Evolutionary conservation across 2,329 filamentous ascomycete species (phyloP), one percentile per base, ranked within the genome.

Genomic region (Ophioceras dolichostomum): DNA sequence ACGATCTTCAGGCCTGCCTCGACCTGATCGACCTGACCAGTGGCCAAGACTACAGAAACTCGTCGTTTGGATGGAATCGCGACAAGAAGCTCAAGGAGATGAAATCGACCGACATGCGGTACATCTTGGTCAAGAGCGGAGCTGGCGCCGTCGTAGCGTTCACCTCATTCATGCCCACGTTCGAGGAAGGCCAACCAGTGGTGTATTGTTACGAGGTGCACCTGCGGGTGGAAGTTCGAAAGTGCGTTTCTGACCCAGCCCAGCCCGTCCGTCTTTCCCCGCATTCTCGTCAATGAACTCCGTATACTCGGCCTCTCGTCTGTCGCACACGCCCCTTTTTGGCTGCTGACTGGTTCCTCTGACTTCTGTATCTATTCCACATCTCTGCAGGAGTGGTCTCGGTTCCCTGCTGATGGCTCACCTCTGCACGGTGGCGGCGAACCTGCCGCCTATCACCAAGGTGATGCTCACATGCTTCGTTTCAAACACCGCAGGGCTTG

Each of bases 191-290:
- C 2, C 59, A 73, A 41, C 64, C 76, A 0, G 81, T 87, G 2
- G 52, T 86, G 16, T 89, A 87, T 55, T 79, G 83, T 54, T 89
- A 87, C 53, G 83, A 89, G 57, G 74, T 89, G 26, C 83, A 89
- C 50, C 66, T 88, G 3, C 14, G 28, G 19, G 37, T 40, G 16
- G 10, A 21, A 3, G 22, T 28, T 27, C 36, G 36, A 19, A 32
- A 26, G 36, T 37, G 22, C 22, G 22, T 7, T 26, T 7, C 22
- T 7, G 12, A n/a, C n/a, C n/a, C n/a, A n/a, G n/a, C n/a, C n/a
- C n/a, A n/a, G n/a, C n/a, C n/a, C n/a, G n/a, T n/a, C n/a, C n/a
- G n/a, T n/a, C n/a, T n/a, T n/a, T n/a, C n/a, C n/a, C n/a, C n/a
- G n/a, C n/a, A n/a, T n/a, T n/a, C 12, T 26, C 22, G 22, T 8